Conservation (phyloP, 2,329 filamentous ascomycete species). For the Plenodomus tracheiphilus region DNA sequence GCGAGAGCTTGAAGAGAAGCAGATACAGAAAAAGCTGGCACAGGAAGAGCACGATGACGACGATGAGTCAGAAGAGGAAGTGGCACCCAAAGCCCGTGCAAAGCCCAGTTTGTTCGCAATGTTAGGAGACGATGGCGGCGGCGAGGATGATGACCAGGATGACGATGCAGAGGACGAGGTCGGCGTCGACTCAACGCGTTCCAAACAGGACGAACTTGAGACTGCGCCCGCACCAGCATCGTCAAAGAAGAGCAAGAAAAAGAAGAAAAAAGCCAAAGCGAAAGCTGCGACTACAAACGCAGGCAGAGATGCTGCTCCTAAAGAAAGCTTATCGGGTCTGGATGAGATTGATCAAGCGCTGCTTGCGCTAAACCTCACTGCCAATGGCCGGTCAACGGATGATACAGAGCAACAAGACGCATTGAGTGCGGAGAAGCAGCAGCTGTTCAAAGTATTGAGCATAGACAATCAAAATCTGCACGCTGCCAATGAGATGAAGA, state of each 20-base stretch:
- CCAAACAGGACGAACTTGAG: slow-evolving; percentile 26
- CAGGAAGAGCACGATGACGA: slow-evolving; percentile 38
- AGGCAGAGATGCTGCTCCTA: slow-evolving; percentile 16
- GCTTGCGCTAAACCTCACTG: slow-evolving; percentile 56
- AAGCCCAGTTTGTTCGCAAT: slow-evolving; percentile 53
- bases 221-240: slow-evolving; percentile 36
- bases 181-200: slow-evolving; percentile 35
- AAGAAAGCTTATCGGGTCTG: slow-evolving; percentile 40
- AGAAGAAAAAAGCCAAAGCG: slow-evolving; percentile 63
- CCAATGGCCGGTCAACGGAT: slow-evolving; percentile 19
- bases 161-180: slow-evolving; percentile 41
- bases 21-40: slow-evolving; percentile 48
- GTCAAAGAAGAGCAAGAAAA: slow-evolving; percentile 57
- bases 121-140: slow-evolving; percentile 47
- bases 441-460: slow-evolving; percentile 58
- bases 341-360: slow-evolving; percentile 71
- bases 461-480: slow-evolving; percentile 76
- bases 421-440: slow-evolving; percentile 48
- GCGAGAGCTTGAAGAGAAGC: slow-evolving; percentile 62
- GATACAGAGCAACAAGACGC: slow-evolving; percentile 20
- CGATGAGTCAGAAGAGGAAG: slow-evolving; percentile 46
- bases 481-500: slow-evolving; percentile 87
- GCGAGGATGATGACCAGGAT: slow-evolving; percentile 42
- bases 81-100: slow-evolving; percentile 25
- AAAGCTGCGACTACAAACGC: slow-evolving; percentile 52